Conservation (phyloP, 805 yeast genomes). For the Wickerhamomyces kurtzmanii region DNA sequence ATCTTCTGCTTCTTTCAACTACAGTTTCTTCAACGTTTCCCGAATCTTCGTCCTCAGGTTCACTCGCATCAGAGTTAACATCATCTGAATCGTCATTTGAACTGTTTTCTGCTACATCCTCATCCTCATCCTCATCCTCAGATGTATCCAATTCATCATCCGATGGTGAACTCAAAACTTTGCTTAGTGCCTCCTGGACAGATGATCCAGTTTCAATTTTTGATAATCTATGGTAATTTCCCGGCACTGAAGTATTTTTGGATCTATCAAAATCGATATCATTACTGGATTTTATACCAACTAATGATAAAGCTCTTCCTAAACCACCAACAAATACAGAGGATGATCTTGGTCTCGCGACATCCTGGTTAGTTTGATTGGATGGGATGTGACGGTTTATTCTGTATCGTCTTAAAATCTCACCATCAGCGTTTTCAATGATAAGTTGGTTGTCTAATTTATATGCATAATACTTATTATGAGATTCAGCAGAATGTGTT, state of each 20-base stretch:
- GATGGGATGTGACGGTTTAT: slow-evolving; percentile 43
- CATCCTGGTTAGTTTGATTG: slow-evolving; percentile 1
- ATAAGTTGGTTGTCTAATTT: slow-evolving; percentile 69
- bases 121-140: slow-evolving; percentile 17
- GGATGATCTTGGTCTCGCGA: slow-evolving; percentile 20
- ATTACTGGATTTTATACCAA: slow-evolving; percentile 36
- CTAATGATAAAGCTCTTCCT: slow-evolving; percentile 40
- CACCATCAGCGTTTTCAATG: slow-evolving; percentile 90
- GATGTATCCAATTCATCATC: slow-evolving; percentile 15
- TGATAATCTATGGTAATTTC: too few relatives aligned
- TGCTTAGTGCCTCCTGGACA: too few relatives aligned
- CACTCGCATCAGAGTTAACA: slow-evolving; percentile 14
- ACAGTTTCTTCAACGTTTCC: slow-evolving; percentile 39
- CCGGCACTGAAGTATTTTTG: slow-evolving; percentile 12
- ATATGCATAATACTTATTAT: slow-evolving; percentile 48
- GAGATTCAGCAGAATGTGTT: slow-evolving; percentile 3
- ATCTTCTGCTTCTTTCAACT: slow-evolving; percentile 54
- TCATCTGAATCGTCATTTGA: slow-evolving; percentile 11
- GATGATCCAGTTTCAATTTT: too few relatives aligned
- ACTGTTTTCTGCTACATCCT: slow-evolving; percentile 9
- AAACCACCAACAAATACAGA: slow-evolving; percentile 21
- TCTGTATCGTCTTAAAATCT: slow-evolving; percentile 72
- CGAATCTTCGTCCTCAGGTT: slow-evolving; percentile 18
- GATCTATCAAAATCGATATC: too few relatives aligned
- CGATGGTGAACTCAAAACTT: slow-evolving; percentile 2